These are phyloP conservation scores for Debaryomyces hansenii DNA, from an alignment of 805 yeast genomes.

Conservation along the genomic window DNA sequence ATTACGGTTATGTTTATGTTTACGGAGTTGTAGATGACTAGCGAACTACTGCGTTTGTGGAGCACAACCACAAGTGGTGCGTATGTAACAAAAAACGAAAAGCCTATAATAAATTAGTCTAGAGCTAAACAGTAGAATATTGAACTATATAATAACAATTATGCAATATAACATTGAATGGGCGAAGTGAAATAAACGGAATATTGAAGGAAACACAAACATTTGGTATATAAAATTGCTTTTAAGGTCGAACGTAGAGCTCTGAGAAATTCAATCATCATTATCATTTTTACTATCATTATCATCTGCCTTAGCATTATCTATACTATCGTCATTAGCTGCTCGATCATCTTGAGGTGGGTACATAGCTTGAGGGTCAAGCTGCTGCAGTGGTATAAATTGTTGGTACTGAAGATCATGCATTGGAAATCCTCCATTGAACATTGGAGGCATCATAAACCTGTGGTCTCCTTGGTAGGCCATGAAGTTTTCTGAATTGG, in stretches of 20 bases:
- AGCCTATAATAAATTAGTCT: no score
- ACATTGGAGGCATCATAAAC: conserved; percentile 14
- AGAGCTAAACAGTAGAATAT: no score
- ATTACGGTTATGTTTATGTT: neutral
- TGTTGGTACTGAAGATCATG: conserved; percentile 15
- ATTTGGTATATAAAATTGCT: no score
- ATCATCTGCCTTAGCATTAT: neutral
- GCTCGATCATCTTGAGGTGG: neutral
- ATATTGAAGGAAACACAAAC: no score
- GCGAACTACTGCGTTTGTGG: no score
- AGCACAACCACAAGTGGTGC: no score
- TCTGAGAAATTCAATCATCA: neutral
- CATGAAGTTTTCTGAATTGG: conserved; percentile 5
- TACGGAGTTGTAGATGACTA: neutral
- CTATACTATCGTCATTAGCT: neutral
- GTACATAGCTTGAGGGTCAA: neutral
- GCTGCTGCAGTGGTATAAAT: conserved; percentile 8
- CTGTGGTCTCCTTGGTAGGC: conserved; percentile 6
- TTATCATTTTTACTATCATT: conserved; percentile 1
- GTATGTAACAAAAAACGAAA: no score
- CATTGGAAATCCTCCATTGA: conserved; percentile 14
- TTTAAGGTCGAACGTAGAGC: no score
- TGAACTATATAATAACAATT: no score
- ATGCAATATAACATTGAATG: no score
- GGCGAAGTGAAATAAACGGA: no score